Evolutionary conservation across 495 filamentous ascomycete species (phyloP), one percentile per base, ranked within the genome.

Genomic region (Talaromyces adpressus): DNA sequence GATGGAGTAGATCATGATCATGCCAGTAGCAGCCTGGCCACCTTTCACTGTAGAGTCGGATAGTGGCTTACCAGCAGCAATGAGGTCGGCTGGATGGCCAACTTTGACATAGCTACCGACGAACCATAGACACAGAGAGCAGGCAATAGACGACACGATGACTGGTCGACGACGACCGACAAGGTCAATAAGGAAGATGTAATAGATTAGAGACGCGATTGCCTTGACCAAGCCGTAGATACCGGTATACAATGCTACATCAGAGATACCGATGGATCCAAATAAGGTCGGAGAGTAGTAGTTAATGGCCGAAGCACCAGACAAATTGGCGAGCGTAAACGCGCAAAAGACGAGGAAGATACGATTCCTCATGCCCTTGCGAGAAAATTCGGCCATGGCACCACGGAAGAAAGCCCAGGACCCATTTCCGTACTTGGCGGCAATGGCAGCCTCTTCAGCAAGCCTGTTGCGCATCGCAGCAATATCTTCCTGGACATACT

Each of bases 61-160:
- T 9, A 62, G 52, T 16, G 32, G 27, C 41, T 41, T 57, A 6
- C 62, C 62, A 6, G 68, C 65, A 3, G 22, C 52, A 20, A 56
- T 23, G 2, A 27, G n/a, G 12, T n/a, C 29, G 7, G 62, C 72
- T 8, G 82, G 74, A 58, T 81, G 69, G 4, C 79, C 77, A 49
- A 84, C 70, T 57, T 90, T 87, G 39, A 91, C 76, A 76, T 69
- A 69, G 7, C 62, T 62, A 23, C 87, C 87, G 63, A 90, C 85
- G 68, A 90, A 88, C 70, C 85, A 85, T 79, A 89, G 88, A 65
- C 79, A 80, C 23, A 84, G 70, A 6, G 78, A 80, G 71, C 85
- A 85, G 6, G 80, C 86, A 59, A 89, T 79, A 5, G 81, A 84
- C 3, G 87, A 89, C 75, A 82, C 85, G 62, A 90, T 76, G 23